A percentile compares a stretch with the other conserved stretches of the same genome.
Evolutionary conservation across 345 rosid genomes (phyloP).

Genomic region (Trapa incisa): DNA sequence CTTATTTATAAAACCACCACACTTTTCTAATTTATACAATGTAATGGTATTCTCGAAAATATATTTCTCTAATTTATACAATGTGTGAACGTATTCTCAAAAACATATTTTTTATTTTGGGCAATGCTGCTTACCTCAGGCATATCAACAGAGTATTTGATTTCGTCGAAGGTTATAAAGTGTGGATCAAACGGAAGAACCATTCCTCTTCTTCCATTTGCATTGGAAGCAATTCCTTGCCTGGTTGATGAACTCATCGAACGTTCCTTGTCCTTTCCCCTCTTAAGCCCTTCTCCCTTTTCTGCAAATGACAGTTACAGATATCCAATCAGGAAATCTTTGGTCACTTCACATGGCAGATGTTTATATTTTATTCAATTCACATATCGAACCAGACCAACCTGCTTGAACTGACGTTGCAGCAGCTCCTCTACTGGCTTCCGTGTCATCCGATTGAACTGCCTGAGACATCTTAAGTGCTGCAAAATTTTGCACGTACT

Average conservation of each 20-base stretch:
- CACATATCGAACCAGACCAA: no score
- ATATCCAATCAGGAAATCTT: background rate
- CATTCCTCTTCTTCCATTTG: constrained; percentile 37
- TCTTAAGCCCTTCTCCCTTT: background rate
- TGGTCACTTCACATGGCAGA: no score
- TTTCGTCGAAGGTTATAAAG: constrained; percentile 36
- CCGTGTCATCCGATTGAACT: constrained; percentile 23
- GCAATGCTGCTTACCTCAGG: constrained; percentile 25
- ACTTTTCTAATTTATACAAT: no score
- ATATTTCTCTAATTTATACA: no score
- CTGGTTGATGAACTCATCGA: background rate
- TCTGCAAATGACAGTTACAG: no score
- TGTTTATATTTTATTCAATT: background rate
- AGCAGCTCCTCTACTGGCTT: constrained; percentile 19
- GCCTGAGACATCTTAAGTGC: constrained; percentile 46
- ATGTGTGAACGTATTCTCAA: no score
- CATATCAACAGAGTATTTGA: constrained; percentile 44
- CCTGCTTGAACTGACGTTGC: constrained; percentile 17
- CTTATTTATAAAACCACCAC: no score
- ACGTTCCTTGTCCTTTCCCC: background rate
- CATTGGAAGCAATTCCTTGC: background rate
- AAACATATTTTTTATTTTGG: background rate
- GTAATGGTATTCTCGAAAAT: no score
- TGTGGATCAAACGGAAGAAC: constrained; percentile 45
- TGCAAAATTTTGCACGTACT: constrained; percentile 10